Base-by-base conservation (phyloP, 768 basidiomycete species). In the Amanita rimosa region DNA sequence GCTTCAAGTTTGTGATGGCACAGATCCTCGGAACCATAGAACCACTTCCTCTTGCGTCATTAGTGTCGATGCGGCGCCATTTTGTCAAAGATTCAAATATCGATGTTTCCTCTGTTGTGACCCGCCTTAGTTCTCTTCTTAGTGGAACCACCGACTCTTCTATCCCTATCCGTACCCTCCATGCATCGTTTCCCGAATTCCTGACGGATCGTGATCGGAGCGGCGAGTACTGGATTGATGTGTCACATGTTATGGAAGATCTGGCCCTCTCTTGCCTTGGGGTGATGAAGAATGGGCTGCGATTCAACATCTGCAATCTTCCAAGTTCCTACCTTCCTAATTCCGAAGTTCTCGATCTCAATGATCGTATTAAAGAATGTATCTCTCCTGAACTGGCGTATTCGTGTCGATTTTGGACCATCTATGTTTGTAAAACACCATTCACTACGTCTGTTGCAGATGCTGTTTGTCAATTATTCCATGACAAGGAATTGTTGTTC, bases 171-270 rank as follows among this genome's bases (percentile, higher is more conserved):
- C 57, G 53, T 3, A 54, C 62, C 1, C 57, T 68, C n/a, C 67
- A 68, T 48, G 55, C 62, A 10, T 67, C 67, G 1, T 67, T 68
- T 45, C 53, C 53, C 2, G 68, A 69, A 38, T 69, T 62, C 44
- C 49, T 68, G 16, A 48, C 50, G 1, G 58, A 65, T 7, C 24
- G 51, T 1, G 26, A 35, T 24, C 61, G 64, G 9, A 59, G 59
- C 26, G 52, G 50, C 6, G 46, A 36, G 3, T 66, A 63, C 45
- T 49, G 46, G 43, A 27, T 45, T 8, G 51, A 47, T 6, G 29
- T 8, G 2, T 48, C 50, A 13, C 19, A 45, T 35, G 21, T 17
- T 39, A 9, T 3, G 38, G 41, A 58, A 10, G 51, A 49, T 9
- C 6, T 44, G 13, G 50, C 44, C 4, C 49, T 33, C 40, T 53